phyloP scores from a whole-genome alignment of 2,329 filamentous ascomycete species.

The Zasmidium citrigriseum region DNA sequence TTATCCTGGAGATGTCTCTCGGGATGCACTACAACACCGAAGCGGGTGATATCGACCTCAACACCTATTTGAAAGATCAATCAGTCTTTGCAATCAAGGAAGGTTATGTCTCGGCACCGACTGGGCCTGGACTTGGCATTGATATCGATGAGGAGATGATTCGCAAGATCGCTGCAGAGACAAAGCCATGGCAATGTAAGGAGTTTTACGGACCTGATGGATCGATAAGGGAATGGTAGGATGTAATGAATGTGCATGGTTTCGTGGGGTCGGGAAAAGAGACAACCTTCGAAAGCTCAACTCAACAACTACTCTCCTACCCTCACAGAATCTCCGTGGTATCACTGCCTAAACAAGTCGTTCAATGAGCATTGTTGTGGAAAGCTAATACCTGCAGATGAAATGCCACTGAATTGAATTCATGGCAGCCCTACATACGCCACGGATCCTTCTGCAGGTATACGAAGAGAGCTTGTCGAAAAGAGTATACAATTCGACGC shows the following conservation, averaged over 20 bases:
- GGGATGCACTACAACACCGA: constrained; percentile 76
- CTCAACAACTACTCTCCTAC: too few relatives aligned
- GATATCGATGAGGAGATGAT: constrained; percentile 65
- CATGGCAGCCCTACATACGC: background rate
- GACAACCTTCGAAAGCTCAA: too few relatives aligned
- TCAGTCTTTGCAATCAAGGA: constrained; percentile 31
- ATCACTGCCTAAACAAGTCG: too few relatives aligned
- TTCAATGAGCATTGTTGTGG: too few relatives aligned
- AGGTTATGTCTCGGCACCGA: constrained; percentile 30
- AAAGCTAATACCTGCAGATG: too few relatives aligned
- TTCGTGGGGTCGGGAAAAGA: too few relatives aligned
- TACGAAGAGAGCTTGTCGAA: background rate
- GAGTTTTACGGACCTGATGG: constrained; percentile 69
- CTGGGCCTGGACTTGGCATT: constrained; percentile 34
- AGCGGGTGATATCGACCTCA: constrained; percentile 62
- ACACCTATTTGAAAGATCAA: constrained; percentile 33
- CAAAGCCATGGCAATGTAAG: constrained; percentile 65
- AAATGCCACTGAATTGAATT: too few relatives aligned
- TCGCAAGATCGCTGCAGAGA: constrained; percentile 57
- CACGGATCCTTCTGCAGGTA: background rate
- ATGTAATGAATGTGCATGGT: too few relatives aligned
- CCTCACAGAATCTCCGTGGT: too few relatives aligned
- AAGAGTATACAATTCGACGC: background rate
- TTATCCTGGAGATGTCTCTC: constrained; percentile 76
- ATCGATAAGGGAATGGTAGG: constrained; percentile 68